Evolutionary conservation across 441 rosid genomes (phyloP).

Genomic region (Arabidopsis lyrata): DNA sequence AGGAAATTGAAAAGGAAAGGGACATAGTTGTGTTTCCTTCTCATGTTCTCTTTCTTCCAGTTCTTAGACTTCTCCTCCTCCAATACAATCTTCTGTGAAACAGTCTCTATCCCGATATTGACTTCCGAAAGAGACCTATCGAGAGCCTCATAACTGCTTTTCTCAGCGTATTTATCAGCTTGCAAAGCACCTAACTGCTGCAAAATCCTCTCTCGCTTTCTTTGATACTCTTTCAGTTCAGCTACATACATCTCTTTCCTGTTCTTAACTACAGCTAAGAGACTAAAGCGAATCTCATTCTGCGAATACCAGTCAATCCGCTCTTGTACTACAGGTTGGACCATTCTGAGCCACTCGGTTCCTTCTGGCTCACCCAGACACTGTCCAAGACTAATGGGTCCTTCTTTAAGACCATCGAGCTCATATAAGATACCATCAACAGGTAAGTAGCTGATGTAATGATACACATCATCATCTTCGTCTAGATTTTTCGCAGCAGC

Average conservation of each 20-base stretch:
- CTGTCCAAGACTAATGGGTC: constrained; percentile 48
- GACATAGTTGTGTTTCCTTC: constrained; percentile 48
- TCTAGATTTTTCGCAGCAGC: constrained; percentile 35
- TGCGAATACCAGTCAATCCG: constrained; percentile 34
- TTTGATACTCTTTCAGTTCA: constrained; percentile 46
- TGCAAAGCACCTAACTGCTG: constrained; percentile 52
- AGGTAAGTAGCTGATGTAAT: constrained; percentile 48
- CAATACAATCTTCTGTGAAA: constrained; percentile 49
- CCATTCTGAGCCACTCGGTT: constrained; percentile 45
- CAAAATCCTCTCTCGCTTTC: constrained; percentile 45
- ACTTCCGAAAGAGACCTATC: constrained; percentile 45
- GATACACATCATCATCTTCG: constrained; percentile 45
- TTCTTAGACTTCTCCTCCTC: constrained; percentile 49
- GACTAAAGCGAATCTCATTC: constrained; percentile 46
- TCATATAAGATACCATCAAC: constrained; percentile 46
- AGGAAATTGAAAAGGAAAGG: constrained; percentile 51
- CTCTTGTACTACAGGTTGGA: constrained; percentile 46
- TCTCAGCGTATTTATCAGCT: constrained; percentile 56
- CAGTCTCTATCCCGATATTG: constrained; percentile 42
- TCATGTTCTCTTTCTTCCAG: constrained; percentile 47
- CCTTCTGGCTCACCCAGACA: constrained; percentile 41
- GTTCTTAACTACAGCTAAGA: constrained; percentile 47
- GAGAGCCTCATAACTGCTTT: constrained; percentile 47
- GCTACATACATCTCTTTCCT: constrained; percentile 46
- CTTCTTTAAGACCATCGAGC: constrained; percentile 50